A percentile compares a stretch with the other conserved stretches of the same genome.
Evolutionary conservation across 2,329 filamentous ascomycete genomes (phyloP).

Genomic region (Aspergillus fijiensis): DNA sequence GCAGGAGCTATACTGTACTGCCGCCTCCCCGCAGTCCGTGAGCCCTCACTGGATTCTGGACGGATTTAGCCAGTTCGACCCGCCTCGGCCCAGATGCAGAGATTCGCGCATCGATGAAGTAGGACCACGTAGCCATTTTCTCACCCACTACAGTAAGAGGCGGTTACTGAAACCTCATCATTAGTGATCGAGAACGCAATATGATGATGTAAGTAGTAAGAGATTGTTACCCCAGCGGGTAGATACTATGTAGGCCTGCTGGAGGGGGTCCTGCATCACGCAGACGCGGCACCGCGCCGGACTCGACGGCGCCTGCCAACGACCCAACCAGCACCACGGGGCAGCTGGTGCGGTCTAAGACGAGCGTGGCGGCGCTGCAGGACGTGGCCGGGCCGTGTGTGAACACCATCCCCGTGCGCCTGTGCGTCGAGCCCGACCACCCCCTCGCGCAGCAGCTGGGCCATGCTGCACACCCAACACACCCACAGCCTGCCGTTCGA

Average conservation of each 20-base stretch:
- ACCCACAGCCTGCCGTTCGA: not conserved
- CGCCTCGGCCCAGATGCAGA: no score
- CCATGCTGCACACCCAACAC: not conserved
- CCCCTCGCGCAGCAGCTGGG: not conserved
- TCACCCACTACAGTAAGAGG: no score
- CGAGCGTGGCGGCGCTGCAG: not conserved
- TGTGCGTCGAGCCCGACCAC: not conserved
- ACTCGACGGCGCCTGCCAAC: not conserved
- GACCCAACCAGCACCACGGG: not conserved
- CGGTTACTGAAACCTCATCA: no score
- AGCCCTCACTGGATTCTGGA: no score
- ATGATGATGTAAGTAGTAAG: no score
- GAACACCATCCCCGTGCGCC: constrained; percentile 1
- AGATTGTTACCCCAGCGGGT: no score
- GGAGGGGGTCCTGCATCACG: not conserved
- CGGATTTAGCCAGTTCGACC: no score
- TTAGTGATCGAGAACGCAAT: no score
- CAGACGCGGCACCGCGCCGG: not conserved
- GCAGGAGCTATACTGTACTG: no score
- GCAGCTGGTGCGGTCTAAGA: not conserved
- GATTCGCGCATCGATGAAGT: no score
- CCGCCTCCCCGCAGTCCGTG: no score
- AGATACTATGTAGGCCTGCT: not conserved
- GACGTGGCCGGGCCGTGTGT: not conserved
- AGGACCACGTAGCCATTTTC: no score